phyloP scores from a whole-genome alignment of 441 rosid genomes.

The Erodium trifolium region DNA sequence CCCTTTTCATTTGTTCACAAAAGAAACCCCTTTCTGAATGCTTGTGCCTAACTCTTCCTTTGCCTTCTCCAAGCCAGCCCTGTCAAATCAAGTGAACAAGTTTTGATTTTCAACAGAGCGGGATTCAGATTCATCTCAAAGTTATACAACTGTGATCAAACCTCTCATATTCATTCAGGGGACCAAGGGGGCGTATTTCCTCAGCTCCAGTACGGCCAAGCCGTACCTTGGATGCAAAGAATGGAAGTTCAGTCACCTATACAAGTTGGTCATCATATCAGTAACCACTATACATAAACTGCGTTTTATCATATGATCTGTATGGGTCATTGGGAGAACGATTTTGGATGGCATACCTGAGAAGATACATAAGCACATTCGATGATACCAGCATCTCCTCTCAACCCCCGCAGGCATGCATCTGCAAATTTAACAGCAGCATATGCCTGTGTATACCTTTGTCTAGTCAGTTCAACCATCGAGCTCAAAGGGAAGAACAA shows the following conservation, averaged over 20 bases:
- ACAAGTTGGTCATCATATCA: neutral
- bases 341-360: slow-evolving; percentile 27
- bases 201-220: slow-evolving; percentile 56
- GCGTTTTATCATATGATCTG: neutral
- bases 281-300: too few species aligned
- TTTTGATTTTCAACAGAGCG: too few species aligned
- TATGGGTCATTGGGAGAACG: neutral
- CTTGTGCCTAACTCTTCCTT: slow-evolving; percentile 57
- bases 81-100: slow-evolving; percentile 7
- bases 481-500: neutral
- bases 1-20: slow-evolving; percentile 39
- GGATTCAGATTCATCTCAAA: too few species aligned
- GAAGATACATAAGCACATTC: slow-evolving; percentile 57
- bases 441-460: slow-evolving; percentile 43
- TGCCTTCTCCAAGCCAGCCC: slow-evolving; percentile 60
- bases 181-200: slow-evolving; percentile 58
- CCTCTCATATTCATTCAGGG: slow-evolving; percentile 59
- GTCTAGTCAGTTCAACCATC: neutral
- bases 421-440: slow-evolving; percentile 90
- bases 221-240: slow-evolving; percentile 62
- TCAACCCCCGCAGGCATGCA: slow-evolving; percentile 64
- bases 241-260: slow-evolving; percentile 62
- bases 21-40: slow-evolving; percentile 54
- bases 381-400: slow-evolving; percentile 55
- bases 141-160: neutral